Percentiles rank a stretch among this genome's conserved stretches.
phyloP scores from a whole-genome alignment of 441 rosid species.

The Populus hybrid region DNA sequence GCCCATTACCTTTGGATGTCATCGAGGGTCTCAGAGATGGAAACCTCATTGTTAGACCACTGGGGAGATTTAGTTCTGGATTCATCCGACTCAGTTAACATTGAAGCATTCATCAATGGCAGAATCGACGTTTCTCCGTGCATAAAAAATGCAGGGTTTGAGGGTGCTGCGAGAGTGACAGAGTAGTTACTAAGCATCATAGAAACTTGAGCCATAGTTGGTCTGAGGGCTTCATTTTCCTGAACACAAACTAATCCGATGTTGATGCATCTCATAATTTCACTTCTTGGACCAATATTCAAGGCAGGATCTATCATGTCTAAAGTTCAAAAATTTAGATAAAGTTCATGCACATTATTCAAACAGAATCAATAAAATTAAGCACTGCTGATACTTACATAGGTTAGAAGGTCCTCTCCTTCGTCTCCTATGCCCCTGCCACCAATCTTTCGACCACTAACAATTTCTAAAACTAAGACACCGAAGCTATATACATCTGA shows the following conservation, averaged over 20 bases:
- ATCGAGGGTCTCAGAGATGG: neutral
- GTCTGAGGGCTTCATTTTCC: conserved; percentile 32
- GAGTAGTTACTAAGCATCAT: conserved; percentile 39
- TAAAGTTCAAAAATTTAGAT: neutral
- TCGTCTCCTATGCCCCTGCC: neutral
- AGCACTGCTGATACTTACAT: conserved; percentile 5
- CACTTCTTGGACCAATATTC: conserved; percentile 1
- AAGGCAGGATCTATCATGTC: conserved; percentile 22
- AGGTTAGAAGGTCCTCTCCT: conserved; percentile 13
- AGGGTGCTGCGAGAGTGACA: neutral
- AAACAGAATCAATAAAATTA: neutral
- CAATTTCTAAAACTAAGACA: conserved; percentile 25
- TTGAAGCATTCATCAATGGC: neutral
- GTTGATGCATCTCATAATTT: conserved; percentile 34
- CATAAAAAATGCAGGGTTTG: neutral
- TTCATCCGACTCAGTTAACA: neutral
- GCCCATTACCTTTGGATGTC: neutral
- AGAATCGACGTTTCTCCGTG: neutral
- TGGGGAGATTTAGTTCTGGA: neutral
- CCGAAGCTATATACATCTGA: conserved; percentile 36
- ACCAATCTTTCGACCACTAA: conserved; percentile 16
- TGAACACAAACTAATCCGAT: conserved; percentile 40
- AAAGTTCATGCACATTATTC: neutral
- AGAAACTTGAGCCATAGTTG: conserved; percentile 36
- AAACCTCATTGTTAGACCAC: neutral